phyloP scores from a whole-genome alignment of 2,329 filamentous ascomycete species.

The Aspergillus oerlinghausenensis region DNA sequence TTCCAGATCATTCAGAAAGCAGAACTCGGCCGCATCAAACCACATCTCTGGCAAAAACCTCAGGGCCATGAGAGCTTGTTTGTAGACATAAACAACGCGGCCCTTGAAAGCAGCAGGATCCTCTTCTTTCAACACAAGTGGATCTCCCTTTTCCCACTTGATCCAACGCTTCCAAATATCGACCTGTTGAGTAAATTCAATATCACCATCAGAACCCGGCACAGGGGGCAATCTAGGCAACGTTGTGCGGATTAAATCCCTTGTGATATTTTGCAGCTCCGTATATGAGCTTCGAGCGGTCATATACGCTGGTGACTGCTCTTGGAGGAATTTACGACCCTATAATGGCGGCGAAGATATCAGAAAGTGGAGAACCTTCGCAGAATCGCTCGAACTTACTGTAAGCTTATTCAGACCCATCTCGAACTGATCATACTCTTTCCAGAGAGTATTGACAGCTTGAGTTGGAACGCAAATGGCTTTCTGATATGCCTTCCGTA shows the following conservation, averaged over 20 bases:
- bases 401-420: conserved; percentile 90
- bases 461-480: conserved; percentile 83
- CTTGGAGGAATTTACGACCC: conserved; percentile 92
- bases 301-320: conserved; percentile 91
- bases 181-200: conserved; percentile 79
- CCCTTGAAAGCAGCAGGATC: conserved; percentile 70
- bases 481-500: conserved; percentile 88
- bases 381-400: conserved; percentile 42
- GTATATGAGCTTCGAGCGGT: conserved; percentile 87
- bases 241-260: conserved; percentile 69
- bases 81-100: conserved; percentile 84
- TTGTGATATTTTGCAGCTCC: conserved; percentile 82
- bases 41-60: conserved; percentile 95
- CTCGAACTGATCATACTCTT: conserved; percentile 96
- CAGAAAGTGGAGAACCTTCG: conserved; percentile 1
- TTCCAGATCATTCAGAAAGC: conserved; percentile 69
- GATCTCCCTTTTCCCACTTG: conserved; percentile 90
- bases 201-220: conserved; percentile 78
- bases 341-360: conserved; percentile 31
- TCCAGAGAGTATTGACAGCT: conserved; percentile 82
- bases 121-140: conserved; percentile 77
- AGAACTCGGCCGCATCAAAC: conserved; percentile 93
- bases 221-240: conserved; percentile 77
- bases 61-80: conserved; percentile 86
- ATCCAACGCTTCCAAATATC: conserved; percentile 93